A percentile compares a stretch with the other conserved stretches of the same genome.
Evolutionary conservation across 148 eudicot genomes (phyloP).

Genomic region (Salicornia ramosissima): DNA sequence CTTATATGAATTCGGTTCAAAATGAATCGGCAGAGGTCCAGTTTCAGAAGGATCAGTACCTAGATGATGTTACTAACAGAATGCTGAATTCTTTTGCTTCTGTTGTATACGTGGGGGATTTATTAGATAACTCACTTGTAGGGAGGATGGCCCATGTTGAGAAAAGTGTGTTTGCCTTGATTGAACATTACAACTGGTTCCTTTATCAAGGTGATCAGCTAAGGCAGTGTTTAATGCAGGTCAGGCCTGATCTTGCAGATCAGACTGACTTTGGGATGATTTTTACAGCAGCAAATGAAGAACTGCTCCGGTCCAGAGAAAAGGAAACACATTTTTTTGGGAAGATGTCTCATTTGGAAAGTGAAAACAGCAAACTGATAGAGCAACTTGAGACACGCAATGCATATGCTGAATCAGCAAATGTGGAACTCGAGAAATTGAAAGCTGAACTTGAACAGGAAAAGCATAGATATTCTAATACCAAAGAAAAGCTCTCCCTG

Average conservation of each 20-base stretch:
- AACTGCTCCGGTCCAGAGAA: conserved; percentile 45
- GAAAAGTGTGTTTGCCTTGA: conserved; percentile 44
- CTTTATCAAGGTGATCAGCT: conserved; percentile 66
- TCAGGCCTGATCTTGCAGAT: conserved; percentile 48
- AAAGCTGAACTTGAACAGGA: conserved; percentile 87
- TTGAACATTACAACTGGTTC: conserved; percentile 70
- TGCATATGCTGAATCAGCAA: conserved; percentile 34
- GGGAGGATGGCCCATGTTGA: conserved; percentile 64
- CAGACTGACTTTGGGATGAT: conserved; percentile 51
- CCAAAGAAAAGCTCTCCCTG: conserved; percentile 90
- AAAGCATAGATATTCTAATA: conserved; percentile 59
- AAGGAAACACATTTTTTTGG: conserved; percentile 51
- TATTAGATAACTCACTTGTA: conserved; percentile 42
- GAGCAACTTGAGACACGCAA: conserved; percentile 56
- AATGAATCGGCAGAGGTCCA: conserved; percentile 38
- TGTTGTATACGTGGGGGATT: conserved; percentile 46
- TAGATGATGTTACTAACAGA: conserved; percentile 53
- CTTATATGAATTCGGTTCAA: conserved; percentile 39
- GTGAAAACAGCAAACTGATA: conserved; percentile 43
- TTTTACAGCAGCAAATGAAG: conserved; percentile 49
- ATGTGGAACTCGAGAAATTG: conserved; percentile 54
- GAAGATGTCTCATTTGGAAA: conserved; percentile 50
- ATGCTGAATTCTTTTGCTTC: conserved; percentile 53
- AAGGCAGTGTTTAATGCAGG: conserved; percentile 51
- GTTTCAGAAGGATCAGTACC: conserved; percentile 46